These are phyloP conservation scores for Mycosphaerella arachidis DNA, from an alignment of 2,329 filamentous ascomycete genomes.

Conservation along the genomic window DNA sequence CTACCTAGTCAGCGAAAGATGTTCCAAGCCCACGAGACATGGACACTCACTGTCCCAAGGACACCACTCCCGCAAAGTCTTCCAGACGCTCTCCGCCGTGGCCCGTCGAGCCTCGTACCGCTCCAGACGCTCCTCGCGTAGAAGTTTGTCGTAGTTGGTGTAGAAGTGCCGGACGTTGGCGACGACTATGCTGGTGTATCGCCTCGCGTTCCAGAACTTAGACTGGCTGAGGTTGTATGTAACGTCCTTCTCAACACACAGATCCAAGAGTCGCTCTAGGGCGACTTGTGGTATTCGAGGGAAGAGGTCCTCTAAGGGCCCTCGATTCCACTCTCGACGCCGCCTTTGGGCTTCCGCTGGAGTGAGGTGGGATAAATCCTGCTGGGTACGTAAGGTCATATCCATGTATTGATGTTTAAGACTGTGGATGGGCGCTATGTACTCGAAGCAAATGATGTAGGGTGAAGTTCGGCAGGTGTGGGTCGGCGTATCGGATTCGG, in stretches of 20 bases:
- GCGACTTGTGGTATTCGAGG: slow-evolving; percentile 24
- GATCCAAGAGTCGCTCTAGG: slow-evolving; percentile 27
- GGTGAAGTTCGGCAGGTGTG: neutral
- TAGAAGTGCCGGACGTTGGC: slow-evolving; percentile 60
- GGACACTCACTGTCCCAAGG: slow-evolving; percentile 24
- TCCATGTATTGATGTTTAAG: neutral
- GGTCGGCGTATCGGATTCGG: neutral
- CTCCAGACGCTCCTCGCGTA: slow-evolving; percentile 32
- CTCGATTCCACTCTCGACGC: slow-evolving; percentile 29
- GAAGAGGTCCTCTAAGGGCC: slow-evolving; percentile 28
- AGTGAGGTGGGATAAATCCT: slow-evolving; percentile 4
- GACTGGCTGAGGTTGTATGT: slow-evolving; percentile 29
- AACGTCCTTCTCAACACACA: slow-evolving; percentile 28
- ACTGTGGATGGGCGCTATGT: neutral
- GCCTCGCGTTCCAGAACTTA: slow-evolving; percentile 25
- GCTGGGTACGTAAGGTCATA: neutral
- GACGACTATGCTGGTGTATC: slow-evolving; percentile 42
- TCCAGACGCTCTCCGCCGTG: slow-evolving; percentile 26
- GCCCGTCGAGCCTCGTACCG: slow-evolving; percentile 27
- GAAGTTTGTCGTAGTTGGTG: slow-evolving; percentile 57
- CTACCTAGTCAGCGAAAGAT: neutral
- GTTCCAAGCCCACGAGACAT: neutral
- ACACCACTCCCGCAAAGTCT: slow-evolving; percentile 30
- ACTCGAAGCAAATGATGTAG: neutral
- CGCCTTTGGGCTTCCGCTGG: neutral